Evolutionary conservation across 352 stramenopile species (phyloP).

Genomic region (Phytophthora idaei): DNA sequence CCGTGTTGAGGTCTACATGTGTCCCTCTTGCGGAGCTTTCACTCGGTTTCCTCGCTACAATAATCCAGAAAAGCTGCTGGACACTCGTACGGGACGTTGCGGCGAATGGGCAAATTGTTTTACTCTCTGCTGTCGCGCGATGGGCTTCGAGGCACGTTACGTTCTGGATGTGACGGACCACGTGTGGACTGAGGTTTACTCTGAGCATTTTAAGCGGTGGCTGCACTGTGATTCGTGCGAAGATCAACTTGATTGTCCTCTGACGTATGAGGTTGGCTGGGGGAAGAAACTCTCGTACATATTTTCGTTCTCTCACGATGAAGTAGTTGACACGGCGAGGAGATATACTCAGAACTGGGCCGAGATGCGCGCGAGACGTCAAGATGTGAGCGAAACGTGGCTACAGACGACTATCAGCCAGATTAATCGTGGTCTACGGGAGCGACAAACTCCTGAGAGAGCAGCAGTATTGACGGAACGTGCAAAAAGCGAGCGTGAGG

Average conservation of each 20-base stretch:
- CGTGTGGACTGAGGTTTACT: constrained; percentile 95
- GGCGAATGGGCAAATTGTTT: constrained; percentile 96
- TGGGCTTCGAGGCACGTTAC: constrained; percentile 92
- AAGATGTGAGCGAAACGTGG: constrained; percentile 73
- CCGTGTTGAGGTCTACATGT: constrained; percentile 90
- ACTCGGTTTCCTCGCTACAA: constrained; percentile 93
- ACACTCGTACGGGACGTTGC: constrained; percentile 85
- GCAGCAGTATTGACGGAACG: constrained; percentile 44
- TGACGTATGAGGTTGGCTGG: constrained; percentile 96
- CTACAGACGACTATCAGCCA: constrained; percentile 52
- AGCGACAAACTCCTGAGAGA: constrained; percentile 36
- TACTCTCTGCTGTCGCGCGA: constrained; percentile 86
- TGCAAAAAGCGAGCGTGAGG: constrained; percentile 45
- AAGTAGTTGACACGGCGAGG: constrained; percentile 91
- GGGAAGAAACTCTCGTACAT: constrained; percentile 95
- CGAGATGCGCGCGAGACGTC: constrained; percentile 61
- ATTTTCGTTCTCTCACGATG: constrained; percentile 86
- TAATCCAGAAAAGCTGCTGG: constrained; percentile 86
- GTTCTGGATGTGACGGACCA: constrained; percentile 95
- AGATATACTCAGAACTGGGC: constrained; percentile 79
- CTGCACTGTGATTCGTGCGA: constrained; percentile 96
- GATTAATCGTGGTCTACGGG: constrained; percentile 54
- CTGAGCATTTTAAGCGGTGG: constrained; percentile 78
- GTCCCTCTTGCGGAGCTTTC: constrained; percentile 47
- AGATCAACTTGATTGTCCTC: constrained; percentile 90